phyloP scores from a whole-genome alignment of 116 monocot species.

The Posidonia oceanica region DNA sequence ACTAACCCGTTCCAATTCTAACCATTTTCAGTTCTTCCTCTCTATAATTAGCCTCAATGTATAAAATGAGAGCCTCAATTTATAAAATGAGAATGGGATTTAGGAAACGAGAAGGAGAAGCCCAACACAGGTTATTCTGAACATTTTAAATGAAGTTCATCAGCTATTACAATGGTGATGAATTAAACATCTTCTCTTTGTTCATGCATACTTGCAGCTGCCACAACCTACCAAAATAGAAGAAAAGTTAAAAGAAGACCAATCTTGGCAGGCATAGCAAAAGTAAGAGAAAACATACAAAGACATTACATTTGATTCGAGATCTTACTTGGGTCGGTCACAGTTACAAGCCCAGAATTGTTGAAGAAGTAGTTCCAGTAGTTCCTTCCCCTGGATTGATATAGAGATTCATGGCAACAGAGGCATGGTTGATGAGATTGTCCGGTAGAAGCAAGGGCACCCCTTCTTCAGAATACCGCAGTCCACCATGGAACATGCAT shows the following conservation, averaged over 20 bases:
- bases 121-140: neutral
- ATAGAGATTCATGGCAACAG: constrained; percentile 59
- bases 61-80: too few relatives aligned
- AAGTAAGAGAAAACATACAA: neutral
- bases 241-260: neutral
- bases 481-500: constrained; percentile 46
- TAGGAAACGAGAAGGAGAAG: too few relatives aligned
- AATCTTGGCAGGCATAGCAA: neutral
- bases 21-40: too few relatives aligned
- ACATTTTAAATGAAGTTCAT: neutral
- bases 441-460: constrained; percentile 29
- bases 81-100: too few relatives aligned
- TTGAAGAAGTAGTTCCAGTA: constrained; percentile 60
- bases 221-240: constrained; percentile 22
- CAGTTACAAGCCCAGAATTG: constrained; percentile 27
- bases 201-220: constrained; percentile 13
- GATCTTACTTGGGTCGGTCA: constrained; percentile 41
- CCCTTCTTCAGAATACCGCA: constrained; percentile 22
- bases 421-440: constrained; percentile 42
- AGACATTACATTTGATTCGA: neutral
- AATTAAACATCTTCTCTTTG: neutral
- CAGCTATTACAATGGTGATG: neutral
- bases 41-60: too few relatives aligned
- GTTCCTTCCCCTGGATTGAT: constrained; percentile 42
- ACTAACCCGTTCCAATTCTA: too few relatives aligned